A percentile compares a stretch with the other conserved stretches of the same genome.
phyloP scores from a whole-genome alignment of 1,284 basidiomycete species.

The Ceratobasidium sp. region DNA sequence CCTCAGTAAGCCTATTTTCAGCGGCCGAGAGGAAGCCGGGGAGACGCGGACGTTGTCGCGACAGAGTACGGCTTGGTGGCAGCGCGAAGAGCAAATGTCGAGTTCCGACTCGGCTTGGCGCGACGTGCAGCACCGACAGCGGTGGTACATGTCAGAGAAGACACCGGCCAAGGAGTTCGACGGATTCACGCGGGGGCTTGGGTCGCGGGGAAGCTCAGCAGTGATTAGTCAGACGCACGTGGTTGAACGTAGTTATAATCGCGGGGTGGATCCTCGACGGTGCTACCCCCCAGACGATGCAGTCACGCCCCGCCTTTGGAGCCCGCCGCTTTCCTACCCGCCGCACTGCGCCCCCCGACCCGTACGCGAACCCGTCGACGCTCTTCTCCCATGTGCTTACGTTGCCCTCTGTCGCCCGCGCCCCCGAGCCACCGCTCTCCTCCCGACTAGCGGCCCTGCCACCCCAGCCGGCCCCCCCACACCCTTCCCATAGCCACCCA shows the following conservation, averaged over 20 bases:
- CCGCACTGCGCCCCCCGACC: constrained; percentile 12
- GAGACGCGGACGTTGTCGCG: too few relatives aligned
- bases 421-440: constrained; percentile 26
- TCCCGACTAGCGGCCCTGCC: constrained; percentile 30
- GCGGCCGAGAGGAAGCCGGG: too few relatives aligned
- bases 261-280: too few relatives aligned
- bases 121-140: too few relatives aligned
- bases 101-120: too few relatives aligned
- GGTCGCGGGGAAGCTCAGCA: too few relatives aligned
- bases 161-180: too few relatives aligned
- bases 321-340: constrained; percentile 25
- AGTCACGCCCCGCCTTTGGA: constrained; percentile 38
- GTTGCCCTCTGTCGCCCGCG: constrained; percentile 34
- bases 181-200: too few relatives aligned
- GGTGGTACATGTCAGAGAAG: too few relatives aligned
- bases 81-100: too few relatives aligned
- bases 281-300: constrained; percentile 16
- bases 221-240: constrained; percentile 15
- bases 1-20: too few relatives aligned
- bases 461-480: not conserved
- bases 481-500: not conserved
- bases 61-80: too few relatives aligned
- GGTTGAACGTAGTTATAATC: not conserved
- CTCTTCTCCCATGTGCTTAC: constrained; percentile 43
- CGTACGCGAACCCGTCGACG: constrained; percentile 39